Evolutionary conservation across 495 filamentous ascomycete genomes (phyloP), one percentile per base, ranked within the genome.

Genomic region (Acidomyces sp.): DNA sequence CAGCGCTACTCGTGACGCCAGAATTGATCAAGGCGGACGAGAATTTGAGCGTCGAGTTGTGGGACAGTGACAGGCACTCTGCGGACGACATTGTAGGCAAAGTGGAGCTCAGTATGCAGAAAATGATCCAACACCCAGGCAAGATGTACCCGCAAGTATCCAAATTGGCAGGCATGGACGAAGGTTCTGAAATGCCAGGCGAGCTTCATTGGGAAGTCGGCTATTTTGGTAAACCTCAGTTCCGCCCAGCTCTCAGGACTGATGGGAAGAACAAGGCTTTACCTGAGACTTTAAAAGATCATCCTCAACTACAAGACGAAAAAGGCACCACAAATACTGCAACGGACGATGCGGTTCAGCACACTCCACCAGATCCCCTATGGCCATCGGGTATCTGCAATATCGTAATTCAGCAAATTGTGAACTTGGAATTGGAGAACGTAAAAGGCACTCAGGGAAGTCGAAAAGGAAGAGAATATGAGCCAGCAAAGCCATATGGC

Each of bases 1-100:
- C 84, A n/a, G 85, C 85, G 16, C 62, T 95, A 17, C 65, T 92
- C 4, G 80, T 96, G 3, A 88, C 80, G 4, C 70, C 85, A 0
- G 84, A 93, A 36, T 66, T 88, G 30, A 86, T 96, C 62, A 93
- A 92, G 61, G 87, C 82, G 0, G 75, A 90, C 40, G 88, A 96
- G 62, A 82, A 86, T 54, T 70, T 96, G 19, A 85, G 82, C 21
- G 78, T 96, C 51, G 88, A 96, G 59, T 74, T 94, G 5, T 95
- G 88, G 88, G 88, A 95, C 53, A 88, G 82, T 19, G 88, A 92
- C 53, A 72, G 81, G 2, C 78, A 80, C 39, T 85, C 79, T 20
- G 84, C 88, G 4, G 88, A 94, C 55, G 88, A 96, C 54, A 80
- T 93, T 23, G 85, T 93, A 20, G 88, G 88, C 34, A 95, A 94